A percentile compares a stretch with the other conserved stretches of the same genome.
phyloP scores from a whole-genome alignment of 2,329 filamentous ascomycete species.

The Fusarium sp. region DNA sequence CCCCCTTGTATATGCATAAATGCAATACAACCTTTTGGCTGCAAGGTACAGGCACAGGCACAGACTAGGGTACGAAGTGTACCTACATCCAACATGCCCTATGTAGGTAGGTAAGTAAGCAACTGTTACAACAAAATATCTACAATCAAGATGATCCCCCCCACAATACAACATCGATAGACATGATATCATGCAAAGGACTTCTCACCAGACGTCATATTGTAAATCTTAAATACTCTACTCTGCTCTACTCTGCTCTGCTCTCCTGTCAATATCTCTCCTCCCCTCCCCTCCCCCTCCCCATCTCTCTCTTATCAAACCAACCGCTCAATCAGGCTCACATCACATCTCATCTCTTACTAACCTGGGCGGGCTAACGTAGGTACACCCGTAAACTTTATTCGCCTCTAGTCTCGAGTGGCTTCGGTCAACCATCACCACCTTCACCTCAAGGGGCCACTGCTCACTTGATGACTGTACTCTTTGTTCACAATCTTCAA shows the following conservation, averaged over 20 bases:
- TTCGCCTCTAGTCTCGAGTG: slow-evolving; percentile 25
- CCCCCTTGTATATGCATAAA: slow-evolving; percentile 7
- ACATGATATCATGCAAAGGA: slow-evolving; percentile 15
- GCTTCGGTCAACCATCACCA: slow-evolving; percentile 30
- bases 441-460: background rate
- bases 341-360: too few species aligned
- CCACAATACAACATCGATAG: background rate
- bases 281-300: too few species aligned
- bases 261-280: slow-evolving; percentile 11
- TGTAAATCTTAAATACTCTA: background rate
- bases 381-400: slow-evolving; percentile 38
- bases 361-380: slow-evolving; percentile 29
- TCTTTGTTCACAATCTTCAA: slow-evolving; percentile 5
- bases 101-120: too few species aligned
- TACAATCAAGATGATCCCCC: too few species aligned
- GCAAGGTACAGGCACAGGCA: slow-evolving; percentile 24
- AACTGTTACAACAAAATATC: too few species aligned
- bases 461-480: background rate
- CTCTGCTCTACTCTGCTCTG: slow-evolving; percentile 10
- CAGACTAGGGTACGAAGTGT: background rate
- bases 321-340: slow-evolving; percentile 13
- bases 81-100: too few species aligned
- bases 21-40: slow-evolving; percentile 33
- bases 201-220: slow-evolving; percentile 19
- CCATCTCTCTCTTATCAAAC: too few species aligned